These are phyloP conservation scores for Zymoseptoria brevis DNA, from an alignment of 2,329 filamentous ascomycete species.

Conservation along the genomic window DNA sequence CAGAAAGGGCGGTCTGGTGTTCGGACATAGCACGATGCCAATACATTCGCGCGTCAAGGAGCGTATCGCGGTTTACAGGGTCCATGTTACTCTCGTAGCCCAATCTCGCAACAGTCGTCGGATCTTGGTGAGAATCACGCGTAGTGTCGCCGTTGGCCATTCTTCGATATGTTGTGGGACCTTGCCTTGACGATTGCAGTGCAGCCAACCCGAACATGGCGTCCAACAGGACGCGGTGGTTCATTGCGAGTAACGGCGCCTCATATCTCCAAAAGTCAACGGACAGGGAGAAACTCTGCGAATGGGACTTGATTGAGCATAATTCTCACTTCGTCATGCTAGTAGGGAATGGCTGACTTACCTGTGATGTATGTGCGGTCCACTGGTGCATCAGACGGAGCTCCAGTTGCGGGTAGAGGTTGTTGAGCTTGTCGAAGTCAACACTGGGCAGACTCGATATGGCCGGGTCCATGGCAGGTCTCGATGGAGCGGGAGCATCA, in stretches of 20 bases:
- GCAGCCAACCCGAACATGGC: conserved; percentile 22
- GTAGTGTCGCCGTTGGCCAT: background rate
- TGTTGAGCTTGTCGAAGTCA: background rate
- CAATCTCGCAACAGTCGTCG: conserved; percentile 5
- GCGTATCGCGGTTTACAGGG: conserved; percentile 12
- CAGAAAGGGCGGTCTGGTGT: conserved; percentile 13
- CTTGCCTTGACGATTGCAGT: conserved; percentile 16
- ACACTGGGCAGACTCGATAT: background rate
- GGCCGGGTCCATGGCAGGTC: background rate
- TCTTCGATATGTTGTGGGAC: background rate
- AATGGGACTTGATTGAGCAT: background rate
- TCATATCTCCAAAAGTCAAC: conserved; percentile 21
- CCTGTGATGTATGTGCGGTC: conserved; percentile 18
- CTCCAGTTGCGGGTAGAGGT: conserved; percentile 15
- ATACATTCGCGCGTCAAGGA: conserved; percentile 18
- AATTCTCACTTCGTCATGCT: too few species aligned
- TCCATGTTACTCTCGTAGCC: background rate
- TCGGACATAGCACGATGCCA: conserved; percentile 22
- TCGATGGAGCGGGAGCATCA: background rate
- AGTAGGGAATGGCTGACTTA: background rate
- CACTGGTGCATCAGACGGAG: conserved; percentile 23
- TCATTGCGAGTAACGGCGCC: conserved; percentile 20
- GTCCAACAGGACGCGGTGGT: conserved; percentile 19
- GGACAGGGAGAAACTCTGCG: conserved; percentile 15
- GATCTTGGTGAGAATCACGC: conserved; percentile 1